Conservation (phyloP, 352 stramenopile species). For the Pelagophyceae sp. region DNA sequence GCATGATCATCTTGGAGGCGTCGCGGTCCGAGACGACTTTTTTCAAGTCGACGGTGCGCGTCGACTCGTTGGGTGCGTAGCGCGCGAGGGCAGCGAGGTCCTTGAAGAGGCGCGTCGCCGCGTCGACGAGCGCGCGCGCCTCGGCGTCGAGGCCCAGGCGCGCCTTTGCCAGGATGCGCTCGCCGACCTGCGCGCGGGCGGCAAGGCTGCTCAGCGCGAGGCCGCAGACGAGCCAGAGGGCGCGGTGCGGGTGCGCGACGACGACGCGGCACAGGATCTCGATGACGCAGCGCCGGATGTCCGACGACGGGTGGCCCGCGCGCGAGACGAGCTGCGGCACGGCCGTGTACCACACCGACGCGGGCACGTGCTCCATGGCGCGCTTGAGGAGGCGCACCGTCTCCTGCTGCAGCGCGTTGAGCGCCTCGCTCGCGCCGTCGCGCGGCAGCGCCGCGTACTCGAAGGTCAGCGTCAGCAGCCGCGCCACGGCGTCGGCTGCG, state of each 20-base stretch:
- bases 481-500: conserved; percentile 89
- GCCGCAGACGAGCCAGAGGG: conserved; percentile 91
- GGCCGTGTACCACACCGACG: conserved; percentile 91
- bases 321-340: conserved; percentile 95
- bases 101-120: conserved; percentile 76
- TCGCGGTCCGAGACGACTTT: conserved; percentile 48
- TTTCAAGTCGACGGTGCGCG: conserved; percentile 66
- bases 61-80: conserved; percentile 58
- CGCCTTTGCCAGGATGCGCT: conserved; percentile 58
- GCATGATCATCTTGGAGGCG: conserved; percentile 56
- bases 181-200: conserved; percentile 47
- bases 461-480: conserved; percentile 94
- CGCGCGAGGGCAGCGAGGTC: conserved; percentile 84
- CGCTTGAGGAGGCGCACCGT: conserved; percentile 22
- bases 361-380: conserved; percentile 39
- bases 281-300: conserved; percentile 74
- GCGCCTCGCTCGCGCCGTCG: background rate
- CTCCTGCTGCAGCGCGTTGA: conserved; percentile 26
- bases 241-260: conserved; percentile 81
- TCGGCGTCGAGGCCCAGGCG: conserved; percentile 44
- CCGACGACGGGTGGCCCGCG: conserved; percentile 70
- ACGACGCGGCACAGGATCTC: conserved; percentile 85
- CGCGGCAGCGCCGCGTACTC: conserved; percentile 75
- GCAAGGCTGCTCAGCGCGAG: conserved; percentile 71
- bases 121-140: conserved; percentile 63